Evolutionary conservation across 2,329 filamentous ascomycete species (phyloP).

Genomic region (Fusarium scirpi): DNA sequence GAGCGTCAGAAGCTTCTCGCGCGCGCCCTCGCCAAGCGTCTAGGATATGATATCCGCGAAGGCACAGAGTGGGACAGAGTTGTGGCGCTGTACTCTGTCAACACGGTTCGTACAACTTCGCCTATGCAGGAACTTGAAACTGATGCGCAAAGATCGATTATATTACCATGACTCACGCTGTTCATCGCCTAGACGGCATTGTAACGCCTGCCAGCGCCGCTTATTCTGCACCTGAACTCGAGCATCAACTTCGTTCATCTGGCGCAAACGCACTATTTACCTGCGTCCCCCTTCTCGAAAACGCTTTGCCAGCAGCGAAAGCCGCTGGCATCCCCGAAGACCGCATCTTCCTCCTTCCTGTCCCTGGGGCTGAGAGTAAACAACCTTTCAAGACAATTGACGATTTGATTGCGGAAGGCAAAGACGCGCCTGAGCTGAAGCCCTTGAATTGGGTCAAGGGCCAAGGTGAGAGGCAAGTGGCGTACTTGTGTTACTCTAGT

Average conservation of each 20-base stretch:
- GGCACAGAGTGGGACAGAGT: slow-evolving; percentile 87
- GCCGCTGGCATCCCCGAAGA: slow-evolving; percentile 71
- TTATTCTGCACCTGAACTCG: slow-evolving; percentile 76
- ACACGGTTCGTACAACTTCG: slow-evolving; percentile 68
- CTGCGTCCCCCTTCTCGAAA: slow-evolving; percentile 73
- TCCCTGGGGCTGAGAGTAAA: slow-evolving; percentile 68
- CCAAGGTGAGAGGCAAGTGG: slow-evolving; percentile 74
- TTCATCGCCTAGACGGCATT: slow-evolving; percentile 80
- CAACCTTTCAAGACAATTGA: slow-evolving; percentile 72
- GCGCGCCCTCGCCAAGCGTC: slow-evolving; percentile 74
- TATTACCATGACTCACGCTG: slow-evolving; percentile 77
- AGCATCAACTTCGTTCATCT: slow-evolving; percentile 77
- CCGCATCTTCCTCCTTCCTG: slow-evolving; percentile 75
- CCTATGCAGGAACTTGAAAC: not conserved
- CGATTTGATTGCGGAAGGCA: slow-evolving; percentile 73
- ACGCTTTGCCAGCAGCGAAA: slow-evolving; percentile 72
- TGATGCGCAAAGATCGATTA: slow-evolving; percentile 72
- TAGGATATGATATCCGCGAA: slow-evolving; percentile 76
- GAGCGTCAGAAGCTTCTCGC: slow-evolving; percentile 75
- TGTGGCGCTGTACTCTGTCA: slow-evolving; percentile 80
- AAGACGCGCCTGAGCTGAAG: slow-evolving; percentile 64
- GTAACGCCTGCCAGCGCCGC: slow-evolving; percentile 80
- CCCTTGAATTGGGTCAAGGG: slow-evolving; percentile 71
- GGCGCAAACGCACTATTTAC: slow-evolving; percentile 79
- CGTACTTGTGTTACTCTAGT: slow-evolving; percentile 84